Base-by-base conservation (phyloP, 352 stramenopile species). In the Pythium oligandrum region DNA sequence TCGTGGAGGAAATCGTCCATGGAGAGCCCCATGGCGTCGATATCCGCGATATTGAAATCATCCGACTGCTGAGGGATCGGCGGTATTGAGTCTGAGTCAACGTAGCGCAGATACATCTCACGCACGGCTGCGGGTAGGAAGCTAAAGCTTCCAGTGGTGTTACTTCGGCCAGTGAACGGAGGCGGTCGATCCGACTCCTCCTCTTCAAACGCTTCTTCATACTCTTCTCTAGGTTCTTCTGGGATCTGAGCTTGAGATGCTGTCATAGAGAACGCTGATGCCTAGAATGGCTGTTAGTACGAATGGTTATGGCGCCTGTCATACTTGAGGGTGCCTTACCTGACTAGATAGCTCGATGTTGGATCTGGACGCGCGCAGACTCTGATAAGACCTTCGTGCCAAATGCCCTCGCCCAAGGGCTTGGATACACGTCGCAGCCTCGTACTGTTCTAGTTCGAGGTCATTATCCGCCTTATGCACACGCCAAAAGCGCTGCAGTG, bases 351-450 rank as follows among this genome's bases (percentile, higher is more conserved):
- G 6, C 10, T 44, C 44, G n/a, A n/a, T 26, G 49, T 10, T 50
- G 1, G 48, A 58, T 1, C 53, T 56, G 11, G 71, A 76, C 2
- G 51, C 48, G 53, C 55, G 55, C 0, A 86, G 63, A n/a, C 68
- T 77, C 48, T 73, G 64, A n/a, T 68, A 32, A 2, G 76, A 83
- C 54, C 75, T 79, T 4, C 80, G 64, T 17, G 65, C 55, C 37
- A 88, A 52, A 49, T 86, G 73, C 2, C 80, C 77, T 32, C 78
- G 76, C 7, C 69, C 61, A 3, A 87, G 63, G 30, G 80, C 75
- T 59, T 90, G 80, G 52, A 90, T 90, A 44, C 72, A 90, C 31
- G 70, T 86, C 4, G 75, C 77, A 10, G 80, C 80, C 43, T 88
- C 78, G 17, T 74, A 64, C 40, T 71, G 51, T 36, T 85, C 66